These are phyloP conservation scores for Geotrichum cucujoidarum DNA, from an alignment of 1,139 yeast genomes.

Conservation along the genomic window DNA sequence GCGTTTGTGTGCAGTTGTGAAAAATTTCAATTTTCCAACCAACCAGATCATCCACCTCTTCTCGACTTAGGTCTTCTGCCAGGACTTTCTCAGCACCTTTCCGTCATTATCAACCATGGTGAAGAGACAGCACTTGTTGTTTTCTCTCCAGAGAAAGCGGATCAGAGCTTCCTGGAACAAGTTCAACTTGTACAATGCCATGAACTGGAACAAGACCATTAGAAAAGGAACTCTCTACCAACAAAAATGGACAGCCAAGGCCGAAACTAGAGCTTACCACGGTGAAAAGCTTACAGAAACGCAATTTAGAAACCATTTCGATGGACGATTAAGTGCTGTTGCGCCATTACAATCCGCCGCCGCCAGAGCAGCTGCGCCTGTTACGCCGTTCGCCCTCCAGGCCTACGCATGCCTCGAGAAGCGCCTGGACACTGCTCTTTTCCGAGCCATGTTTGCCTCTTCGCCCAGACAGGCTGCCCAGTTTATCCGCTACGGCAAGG, in stretches of 20 bases:
- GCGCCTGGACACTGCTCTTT: slow-evolving; percentile 82
- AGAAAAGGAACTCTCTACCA: slow-evolving; percentile 67
- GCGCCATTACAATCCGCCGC: slow-evolving; percentile 45
- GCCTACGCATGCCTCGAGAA: slow-evolving; percentile 85
- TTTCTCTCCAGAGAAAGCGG: slow-evolving; percentile 36
- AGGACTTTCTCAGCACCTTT: slow-evolving; percentile 1
- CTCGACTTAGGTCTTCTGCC: not conserved
- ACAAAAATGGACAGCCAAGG: slow-evolving; percentile 88
- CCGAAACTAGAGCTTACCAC: slow-evolving; percentile 90
- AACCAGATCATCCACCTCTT: slow-evolving; percentile 8
- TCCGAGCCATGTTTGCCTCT: slow-evolving; percentile 89
- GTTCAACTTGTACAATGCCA: slow-evolving; percentile 80
- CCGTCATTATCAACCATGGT: slow-evolving; percentile 13
- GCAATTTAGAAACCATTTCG: slow-evolving; percentile 69
- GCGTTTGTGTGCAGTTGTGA: not conserved
- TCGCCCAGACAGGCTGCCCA: slow-evolving; percentile 92
- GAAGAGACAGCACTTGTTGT: slow-evolving; percentile 20
- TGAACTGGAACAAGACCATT: slow-evolving; percentile 39
- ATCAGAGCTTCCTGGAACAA: slow-evolving; percentile 92
- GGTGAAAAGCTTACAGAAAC: slow-evolving; percentile 89
- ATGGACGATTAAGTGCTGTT: slow-evolving; percentile 78
- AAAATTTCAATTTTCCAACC: slow-evolving; percentile 10
- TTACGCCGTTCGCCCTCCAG: slow-evolving; percentile 74
- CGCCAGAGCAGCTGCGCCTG: slow-evolving; percentile 30
- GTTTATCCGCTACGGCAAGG: slow-evolving; percentile 77